A percentile compares a stretch with the other conserved stretches of the same genome.
phyloP scores from a whole-genome alignment of 83 land plant genomes.

The Thuja plicata region DNA sequence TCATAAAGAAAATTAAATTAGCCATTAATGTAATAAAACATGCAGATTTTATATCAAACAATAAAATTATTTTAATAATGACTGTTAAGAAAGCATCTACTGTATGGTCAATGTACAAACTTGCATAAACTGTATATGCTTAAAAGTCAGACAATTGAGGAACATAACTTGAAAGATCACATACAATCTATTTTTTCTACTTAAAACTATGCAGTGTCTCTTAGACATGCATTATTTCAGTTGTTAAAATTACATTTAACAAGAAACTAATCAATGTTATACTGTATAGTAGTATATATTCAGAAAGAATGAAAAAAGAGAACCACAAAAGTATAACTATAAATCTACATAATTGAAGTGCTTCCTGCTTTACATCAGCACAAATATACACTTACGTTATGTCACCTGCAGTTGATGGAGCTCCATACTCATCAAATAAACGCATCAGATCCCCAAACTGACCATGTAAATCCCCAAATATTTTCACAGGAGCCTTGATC shows the following conservation, averaged over 20 bases:
- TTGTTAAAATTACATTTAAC: neutral
- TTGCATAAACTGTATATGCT: neutral
- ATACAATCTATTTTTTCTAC: neutral
- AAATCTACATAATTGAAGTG: neutral
- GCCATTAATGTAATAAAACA: neutral
- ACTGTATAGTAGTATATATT: too few relatives aligned
- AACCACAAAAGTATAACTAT: neutral
- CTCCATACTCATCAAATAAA: conserved; percentile 90
- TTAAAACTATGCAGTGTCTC: neutral
- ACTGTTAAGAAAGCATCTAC: neutral
- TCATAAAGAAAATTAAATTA: too few relatives aligned
- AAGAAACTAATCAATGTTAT: neutral
- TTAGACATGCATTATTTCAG: neutral
- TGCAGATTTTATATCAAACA: neutral
- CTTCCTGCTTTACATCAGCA: neutral
- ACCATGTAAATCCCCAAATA: conserved; percentile 93
- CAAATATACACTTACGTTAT: conserved; percentile 67
- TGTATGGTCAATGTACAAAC: neutral
- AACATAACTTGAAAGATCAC: neutral
- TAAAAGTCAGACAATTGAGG: neutral
- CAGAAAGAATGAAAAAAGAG: neutral
- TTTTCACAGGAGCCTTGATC: conserved; percentile 84
- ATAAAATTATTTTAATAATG: neutral
- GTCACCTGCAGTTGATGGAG: conserved; percentile 94
- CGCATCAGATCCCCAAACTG: conserved; percentile 98